These are phyloP conservation scores for Silene noctiflora DNA, from an alignment of 179 eudicot genomes.

Conservation along the genomic window DNA sequence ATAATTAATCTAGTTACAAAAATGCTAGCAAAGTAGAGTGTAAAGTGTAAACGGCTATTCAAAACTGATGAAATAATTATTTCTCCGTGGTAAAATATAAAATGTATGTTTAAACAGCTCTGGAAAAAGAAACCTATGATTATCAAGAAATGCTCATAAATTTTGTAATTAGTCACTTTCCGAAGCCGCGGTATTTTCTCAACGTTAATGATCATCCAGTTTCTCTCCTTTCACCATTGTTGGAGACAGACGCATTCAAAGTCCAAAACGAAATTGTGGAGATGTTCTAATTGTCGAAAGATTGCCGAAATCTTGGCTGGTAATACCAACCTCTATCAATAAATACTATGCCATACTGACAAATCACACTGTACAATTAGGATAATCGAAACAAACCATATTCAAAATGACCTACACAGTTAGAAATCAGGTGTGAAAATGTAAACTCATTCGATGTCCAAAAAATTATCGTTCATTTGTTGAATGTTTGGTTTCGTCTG, in stretches of 20 bases:
- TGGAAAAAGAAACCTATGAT: not conserved
- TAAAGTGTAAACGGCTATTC: not conserved
- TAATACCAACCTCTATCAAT: slow-evolving; percentile 21
- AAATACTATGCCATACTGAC: slow-evolving; percentile 23
- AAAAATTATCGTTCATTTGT: slow-evolving; percentile 20
- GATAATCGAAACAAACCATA: slow-evolving; percentile 12
- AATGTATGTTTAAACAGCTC: not conserved
- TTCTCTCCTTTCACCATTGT: slow-evolving; percentile 6
- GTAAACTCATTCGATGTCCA: slow-evolving; percentile 1
- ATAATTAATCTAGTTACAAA: too few relatives aligned
- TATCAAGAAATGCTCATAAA: not conserved
- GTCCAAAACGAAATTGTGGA: slow-evolving; percentile 6
- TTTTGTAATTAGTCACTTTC: slow-evolving; percentile 23
- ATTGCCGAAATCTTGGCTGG: slow-evolving; percentile 20
- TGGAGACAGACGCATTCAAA: not conserved
- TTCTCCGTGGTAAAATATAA: not conserved
- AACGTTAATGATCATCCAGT: slow-evolving; percentile 23
- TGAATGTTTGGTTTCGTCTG: slow-evolving; percentile 51
- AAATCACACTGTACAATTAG: slow-evolving; percentile 39
- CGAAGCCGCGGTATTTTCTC: slow-evolving; percentile 21
- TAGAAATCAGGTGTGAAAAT: slow-evolving; percentile 22
- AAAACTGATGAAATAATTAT: not conserved
- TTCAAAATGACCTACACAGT: slow-evolving; percentile 26
- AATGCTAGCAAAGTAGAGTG: not conserved
- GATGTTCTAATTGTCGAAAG: slow-evolving; percentile 21